Base-by-base conservation (phyloP, 805 yeast genomes). In the Ogataea degrootiae region DNA sequence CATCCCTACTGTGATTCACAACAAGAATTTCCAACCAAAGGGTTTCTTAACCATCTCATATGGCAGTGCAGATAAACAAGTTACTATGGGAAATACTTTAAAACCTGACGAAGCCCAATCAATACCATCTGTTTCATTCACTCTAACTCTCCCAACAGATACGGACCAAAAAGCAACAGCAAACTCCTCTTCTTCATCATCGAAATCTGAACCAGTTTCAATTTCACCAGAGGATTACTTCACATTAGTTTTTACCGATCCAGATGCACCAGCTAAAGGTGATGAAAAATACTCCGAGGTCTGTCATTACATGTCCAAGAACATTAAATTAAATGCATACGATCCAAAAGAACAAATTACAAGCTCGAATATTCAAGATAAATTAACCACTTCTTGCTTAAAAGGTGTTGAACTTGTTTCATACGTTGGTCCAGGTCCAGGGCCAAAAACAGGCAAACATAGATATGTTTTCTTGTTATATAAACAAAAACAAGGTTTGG, bases 391-490 rank as follows among this genome's bases (percentile, higher is more conserved):
- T n/a, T 68, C 67, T n/a, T 62, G 67, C 14, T 51, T 73, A 8
- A 49, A 60, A 37, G 82, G 78, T 17, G 60, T 52, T 17, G 73
- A 73, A 38, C 54, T 85, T 31, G 60, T 81, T 39, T 70, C 81
- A 6, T 89, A 90, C 66, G 61, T 69, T 56, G 96, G 96, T 0
- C 96, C 97, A 3, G 96, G 79, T 5, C 97, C 97, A n/a, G 97
- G 97, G 36, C 76, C 77, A 42, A 82, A 81, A 46, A 86, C 96
- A 0, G 92, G 95, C 12, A 78, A 83, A 60, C 97, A 91, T 71
- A 81, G 97, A 54, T 91, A 91, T 64, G 88, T 87, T 17, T 87
- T 85, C 58, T 57, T 88, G 46, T 68, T 91, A 51, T 88, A 73
- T 66, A 85, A 83, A 67, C 95, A 82, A 63, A 85, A 71, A 59